Evolutionary conservation across 129 eudicot species (phyloP).

Genomic region (Helianthus tuberosus): DNA sequence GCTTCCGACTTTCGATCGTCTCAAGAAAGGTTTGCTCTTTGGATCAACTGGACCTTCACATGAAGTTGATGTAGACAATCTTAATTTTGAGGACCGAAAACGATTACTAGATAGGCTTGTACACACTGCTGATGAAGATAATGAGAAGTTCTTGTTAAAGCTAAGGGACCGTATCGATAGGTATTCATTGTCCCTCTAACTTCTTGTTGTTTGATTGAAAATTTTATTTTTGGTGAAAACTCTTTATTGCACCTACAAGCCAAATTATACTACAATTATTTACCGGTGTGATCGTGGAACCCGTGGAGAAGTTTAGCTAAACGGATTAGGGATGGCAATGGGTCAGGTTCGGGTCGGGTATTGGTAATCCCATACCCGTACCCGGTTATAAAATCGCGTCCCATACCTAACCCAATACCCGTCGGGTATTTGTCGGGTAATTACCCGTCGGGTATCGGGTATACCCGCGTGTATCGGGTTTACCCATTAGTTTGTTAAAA

Average conservation of each 20-base stretch:
- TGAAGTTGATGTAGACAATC: conserved; percentile 64
- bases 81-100: conserved; percentile 54
- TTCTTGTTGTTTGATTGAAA: background rate
- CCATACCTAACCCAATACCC: too few relatives aligned
- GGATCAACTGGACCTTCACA: conserved; percentile 59
- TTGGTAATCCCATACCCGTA: too few relatives aligned
- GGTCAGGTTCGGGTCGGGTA: too few relatives aligned
- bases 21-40: conserved; percentile 66
- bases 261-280: too few relatives aligned
- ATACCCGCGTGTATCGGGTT: too few relatives aligned
- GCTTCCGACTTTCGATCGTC: conserved; percentile 80
- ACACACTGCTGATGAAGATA: conserved; percentile 69
- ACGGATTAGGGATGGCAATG: too few relatives aligned
- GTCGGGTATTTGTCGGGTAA: too few relatives aligned
- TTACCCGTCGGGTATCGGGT: too few relatives aligned
- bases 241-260: background rate
- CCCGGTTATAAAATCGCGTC: too few relatives aligned
- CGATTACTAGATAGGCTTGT: conserved; percentile 71
- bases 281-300: too few relatives aligned
- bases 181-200: conserved; percentile 32
- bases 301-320: too few relatives aligned
- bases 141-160: conserved; percentile 77
- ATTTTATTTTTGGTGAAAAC: background rate
- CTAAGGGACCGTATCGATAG: conserved; percentile 67
- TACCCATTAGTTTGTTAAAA: too few relatives aligned